Percentiles rank a stretch among this genome's conserved stretches.
Evolutionary conservation across 768 basidiomycete genomes (phyloP).

Genomic region (Tricholoma sp.): DNA sequence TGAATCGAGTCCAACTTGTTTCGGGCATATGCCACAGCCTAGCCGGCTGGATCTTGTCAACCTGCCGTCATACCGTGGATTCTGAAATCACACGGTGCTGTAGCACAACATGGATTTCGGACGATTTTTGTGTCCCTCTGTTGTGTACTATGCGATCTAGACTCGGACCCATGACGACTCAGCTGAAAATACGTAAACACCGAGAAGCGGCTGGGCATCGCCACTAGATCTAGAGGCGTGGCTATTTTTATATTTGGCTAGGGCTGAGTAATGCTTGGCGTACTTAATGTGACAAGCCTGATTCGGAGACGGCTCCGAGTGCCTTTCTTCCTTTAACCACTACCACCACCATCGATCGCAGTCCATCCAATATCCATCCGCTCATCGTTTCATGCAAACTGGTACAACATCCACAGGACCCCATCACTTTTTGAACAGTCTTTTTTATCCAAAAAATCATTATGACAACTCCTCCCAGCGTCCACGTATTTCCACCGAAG

Average conservation of each 20-base stretch:
- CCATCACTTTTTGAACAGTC: background rate
- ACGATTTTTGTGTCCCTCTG: too few species aligned
- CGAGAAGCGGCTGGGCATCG: too few species aligned
- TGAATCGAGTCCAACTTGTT: too few species aligned
- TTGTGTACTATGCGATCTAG: too few species aligned
- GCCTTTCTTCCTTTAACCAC: conserved; percentile 1
- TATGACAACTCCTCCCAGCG: background rate
- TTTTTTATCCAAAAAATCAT: background rate
- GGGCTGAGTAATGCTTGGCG: background rate
- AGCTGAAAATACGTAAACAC: too few species aligned
- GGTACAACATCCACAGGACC: background rate
- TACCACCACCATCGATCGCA: background rate
- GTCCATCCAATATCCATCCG: background rate
- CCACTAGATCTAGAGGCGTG: background rate
- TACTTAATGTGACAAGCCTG: background rate
- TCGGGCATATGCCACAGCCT: too few species aligned
- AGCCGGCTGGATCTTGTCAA: too few species aligned
- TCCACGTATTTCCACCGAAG: background rate
- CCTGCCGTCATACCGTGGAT: too few species aligned
- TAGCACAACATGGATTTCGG: too few species aligned
- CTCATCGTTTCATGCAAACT: conserved; percentile 2
- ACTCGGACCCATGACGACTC: too few species aligned
- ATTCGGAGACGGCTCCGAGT: background rate
- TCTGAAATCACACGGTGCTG: too few species aligned
- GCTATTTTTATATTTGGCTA: background rate